Evolutionary conservation across 2,329 filamentous ascomycete genomes (phyloP).

Genomic region (Coccinonectria pachysandricola): DNA sequence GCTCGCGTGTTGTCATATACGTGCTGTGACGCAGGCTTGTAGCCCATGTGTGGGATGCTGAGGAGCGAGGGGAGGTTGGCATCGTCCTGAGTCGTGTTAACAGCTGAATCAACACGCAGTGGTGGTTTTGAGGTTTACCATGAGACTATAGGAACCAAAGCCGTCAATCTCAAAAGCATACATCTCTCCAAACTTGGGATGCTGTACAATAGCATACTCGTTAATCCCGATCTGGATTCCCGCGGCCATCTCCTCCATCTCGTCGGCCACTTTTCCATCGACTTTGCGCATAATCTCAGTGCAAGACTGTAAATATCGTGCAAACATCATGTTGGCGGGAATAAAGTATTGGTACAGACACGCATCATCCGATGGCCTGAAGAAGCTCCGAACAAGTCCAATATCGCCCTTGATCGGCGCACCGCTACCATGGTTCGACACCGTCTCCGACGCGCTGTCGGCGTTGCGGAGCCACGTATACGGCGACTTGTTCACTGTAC

Average conservation of each 20-base stretch:
- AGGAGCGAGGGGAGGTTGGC: constrained; percentile 54
- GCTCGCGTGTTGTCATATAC: constrained; percentile 65
- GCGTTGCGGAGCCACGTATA: constrained; percentile 74
- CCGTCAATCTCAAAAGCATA: constrained; percentile 64
- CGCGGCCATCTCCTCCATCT: constrained; percentile 48
- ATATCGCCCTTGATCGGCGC: constrained; percentile 72
- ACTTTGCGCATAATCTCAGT: constrained; percentile 34
- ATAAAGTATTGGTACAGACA: constrained; percentile 80
- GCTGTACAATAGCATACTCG: constrained; percentile 54
- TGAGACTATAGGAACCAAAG: constrained; percentile 48
- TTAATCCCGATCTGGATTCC: constrained; percentile 55
- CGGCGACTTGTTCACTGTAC: constrained; percentile 43
- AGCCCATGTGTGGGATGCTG: constrained; percentile 50
- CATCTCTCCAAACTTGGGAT: constrained; percentile 52
- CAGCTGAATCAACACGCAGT: constrained; percentile 1
- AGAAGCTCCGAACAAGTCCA: constrained; percentile 75
- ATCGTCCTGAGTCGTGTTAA: constrained; percentile 51
- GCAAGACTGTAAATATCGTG: constrained; percentile 46
- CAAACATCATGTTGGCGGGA: constrained; percentile 81
- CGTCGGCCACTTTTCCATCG: constrained; percentile 39
- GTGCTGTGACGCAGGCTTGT: constrained; percentile 44
- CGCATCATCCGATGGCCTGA: constrained; percentile 83
- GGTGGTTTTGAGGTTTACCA: constrained; percentile 28
- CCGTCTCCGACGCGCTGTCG: constrained; percentile 67
- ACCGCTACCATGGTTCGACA: constrained; percentile 65